Evolutionary conservation across 331 rosid species (phyloP).

Genomic region (Telfairia occidentalis): DNA sequence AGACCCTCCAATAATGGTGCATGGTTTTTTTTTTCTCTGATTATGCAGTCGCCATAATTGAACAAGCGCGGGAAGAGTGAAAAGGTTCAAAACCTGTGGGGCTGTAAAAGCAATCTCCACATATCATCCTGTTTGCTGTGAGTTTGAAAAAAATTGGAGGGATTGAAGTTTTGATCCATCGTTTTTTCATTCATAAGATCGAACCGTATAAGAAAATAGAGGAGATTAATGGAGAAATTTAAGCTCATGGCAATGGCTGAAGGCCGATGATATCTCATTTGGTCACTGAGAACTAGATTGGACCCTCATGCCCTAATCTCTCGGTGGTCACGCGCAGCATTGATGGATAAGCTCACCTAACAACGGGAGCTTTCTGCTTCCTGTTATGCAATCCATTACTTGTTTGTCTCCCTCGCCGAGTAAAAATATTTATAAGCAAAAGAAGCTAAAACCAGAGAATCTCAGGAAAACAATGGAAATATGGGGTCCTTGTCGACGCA

Average conservation of each 20-base stretch:
- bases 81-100: not conserved
- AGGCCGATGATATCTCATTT: too few relatives aligned
- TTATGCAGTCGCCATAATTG: not conserved
- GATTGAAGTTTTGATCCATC: not conserved
- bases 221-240: not conserved
- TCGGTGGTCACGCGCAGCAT: not conserved
- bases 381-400: slow-evolving; percentile 9
- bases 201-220: not conserved
- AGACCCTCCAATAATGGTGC: not conserved
- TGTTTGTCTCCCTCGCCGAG: slow-evolving; percentile 12
- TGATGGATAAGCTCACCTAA: slow-evolving; percentile 15
- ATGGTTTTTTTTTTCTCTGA: not conserved
- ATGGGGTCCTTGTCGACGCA: slow-evolving; percentile 33
- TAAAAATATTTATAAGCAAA: slow-evolving; percentile 8
- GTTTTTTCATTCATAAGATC: not conserved
- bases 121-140: not conserved
- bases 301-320: not conserved
- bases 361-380: slow-evolving; percentile 15
- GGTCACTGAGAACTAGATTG: not conserved
- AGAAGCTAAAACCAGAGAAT: slow-evolving; percentile 17
- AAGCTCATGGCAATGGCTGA: too few relatives aligned
- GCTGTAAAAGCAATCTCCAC: not conserved
- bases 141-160: not conserved
- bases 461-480: slow-evolving; percentile 11
- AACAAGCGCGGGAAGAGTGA: not conserved